phyloP scores from a whole-genome alignment of 495 filamentous ascomycete genomes.

The Aspergillus olivimuriae region DNA sequence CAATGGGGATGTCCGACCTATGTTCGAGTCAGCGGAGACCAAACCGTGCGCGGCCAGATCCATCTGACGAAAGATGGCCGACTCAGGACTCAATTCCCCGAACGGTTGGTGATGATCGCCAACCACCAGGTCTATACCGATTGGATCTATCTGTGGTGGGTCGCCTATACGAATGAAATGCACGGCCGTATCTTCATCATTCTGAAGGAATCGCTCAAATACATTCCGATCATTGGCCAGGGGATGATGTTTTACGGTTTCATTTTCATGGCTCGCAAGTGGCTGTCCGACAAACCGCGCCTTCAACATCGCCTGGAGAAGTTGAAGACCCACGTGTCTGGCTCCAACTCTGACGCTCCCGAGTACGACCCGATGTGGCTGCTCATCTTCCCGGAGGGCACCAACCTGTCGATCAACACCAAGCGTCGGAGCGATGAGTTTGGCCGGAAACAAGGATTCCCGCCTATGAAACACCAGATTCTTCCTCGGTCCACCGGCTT shows the following conservation, averaged over 20 bases:
- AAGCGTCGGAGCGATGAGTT: constrained; percentile 47
- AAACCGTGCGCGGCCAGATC: constrained; percentile 52
- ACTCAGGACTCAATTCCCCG: constrained; percentile 51
- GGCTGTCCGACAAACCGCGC: constrained; percentile 55
- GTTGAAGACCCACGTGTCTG: constrained; percentile 45
- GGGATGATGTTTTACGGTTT: constrained; percentile 67
- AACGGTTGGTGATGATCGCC: constrained; percentile 56
- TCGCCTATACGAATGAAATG: constrained; percentile 56
- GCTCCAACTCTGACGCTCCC: constrained; percentile 43
- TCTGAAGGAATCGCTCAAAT: constrained; percentile 61
- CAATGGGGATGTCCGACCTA: constrained; percentile 56
- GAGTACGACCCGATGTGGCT: constrained; percentile 64
- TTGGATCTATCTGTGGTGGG: constrained; percentile 70
- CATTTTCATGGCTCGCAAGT: constrained; percentile 65
- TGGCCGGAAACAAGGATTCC: constrained; percentile 47
- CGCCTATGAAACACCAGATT: constrained; percentile 48
- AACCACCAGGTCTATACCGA: constrained; percentile 70
- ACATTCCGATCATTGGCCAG: constrained; percentile 54
- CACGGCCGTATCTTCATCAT: constrained; percentile 67
- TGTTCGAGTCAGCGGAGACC: constrained; percentile 56
- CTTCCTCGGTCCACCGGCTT: constrained; percentile 60
- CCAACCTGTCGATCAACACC: constrained; percentile 56
- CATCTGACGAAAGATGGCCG: constrained; percentile 47
- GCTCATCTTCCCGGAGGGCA: constrained; percentile 64
- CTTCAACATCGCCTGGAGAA: constrained; percentile 54